Base-by-base conservation (phyloP, 2,329 filamentous ascomycete species). In the Pseudocercospora fuligena region DNA sequence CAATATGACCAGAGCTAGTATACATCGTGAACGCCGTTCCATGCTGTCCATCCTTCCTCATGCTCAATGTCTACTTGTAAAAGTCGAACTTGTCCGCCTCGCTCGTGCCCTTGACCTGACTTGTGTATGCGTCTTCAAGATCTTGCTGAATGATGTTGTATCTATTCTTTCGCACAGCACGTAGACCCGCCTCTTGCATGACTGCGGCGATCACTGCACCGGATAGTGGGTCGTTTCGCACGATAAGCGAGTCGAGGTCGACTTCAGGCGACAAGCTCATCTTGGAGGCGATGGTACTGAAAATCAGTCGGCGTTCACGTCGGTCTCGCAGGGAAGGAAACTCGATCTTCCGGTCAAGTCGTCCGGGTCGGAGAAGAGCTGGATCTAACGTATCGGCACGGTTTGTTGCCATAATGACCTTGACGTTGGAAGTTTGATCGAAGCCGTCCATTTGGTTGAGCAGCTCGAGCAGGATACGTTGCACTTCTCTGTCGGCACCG, bases 391-490 rank as follows among this genome's bases (percentile, higher is more conserved):
- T 99, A 80, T 98, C 95, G 72, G 95, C 94, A 79, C 95, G 91
- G 85, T 99, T 99, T 73, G 95, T 99, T 73, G 95, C 95, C 95
- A 99, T 99, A 83, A 99, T 99, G 79, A 99, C 95, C 85, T 99
- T 99, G 82, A 99, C 95, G 81, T 99, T 99, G 79, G 93, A 92
- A 0, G 93, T 97, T 82, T 99, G 95, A 80, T 99, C 95, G 84
- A 99, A 99, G 72, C 95, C 95, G 79, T 99, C 95, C 95, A 99
- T 99, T 83, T 99, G 95, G 84, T 99, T 99, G 71, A 99, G 90
- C 73, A 99, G 85, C 81, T 99, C 95, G 67, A 99, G 90, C 66
- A 99, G 85, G 77, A 99, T 99, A 86, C 95, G 94, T 84, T 99
- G 95, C 16, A 99, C 95, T 82, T 99, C 95, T 83, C 95, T 89